A percentile compares a stretch with the other conserved stretches of the same genome.
Conservation (phyloP, 1,139 yeast species). For the Kluyveromyces sp. region DNA sequence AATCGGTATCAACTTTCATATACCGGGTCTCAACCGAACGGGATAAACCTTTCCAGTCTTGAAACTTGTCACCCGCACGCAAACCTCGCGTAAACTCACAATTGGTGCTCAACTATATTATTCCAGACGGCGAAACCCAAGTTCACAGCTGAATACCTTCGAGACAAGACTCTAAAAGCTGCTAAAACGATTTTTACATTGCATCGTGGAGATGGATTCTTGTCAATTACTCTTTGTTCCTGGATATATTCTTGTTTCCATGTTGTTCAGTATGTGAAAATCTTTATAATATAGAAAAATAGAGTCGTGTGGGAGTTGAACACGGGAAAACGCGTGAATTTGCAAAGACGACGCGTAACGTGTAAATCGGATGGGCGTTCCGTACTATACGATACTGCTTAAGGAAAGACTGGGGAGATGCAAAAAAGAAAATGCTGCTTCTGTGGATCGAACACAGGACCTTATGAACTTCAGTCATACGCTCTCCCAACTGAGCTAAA, state of each 20-base stretch:
- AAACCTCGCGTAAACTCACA: not conserved
- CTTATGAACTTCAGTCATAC: slow-evolving; percentile 46
- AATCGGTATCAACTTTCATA: no score
- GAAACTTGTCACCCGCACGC: not conserved
- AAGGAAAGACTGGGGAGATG: not conserved
- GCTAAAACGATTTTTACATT: not conserved
- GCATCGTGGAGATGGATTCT: not conserved
- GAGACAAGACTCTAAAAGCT: no score
- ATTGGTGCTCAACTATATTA: not conserved
- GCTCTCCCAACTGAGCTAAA: slow-evolving; percentile 30
- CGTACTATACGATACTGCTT: no score
- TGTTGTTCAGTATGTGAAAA: not conserved
- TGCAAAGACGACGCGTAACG: slow-evolving; percentile 1
- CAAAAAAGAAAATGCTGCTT: slow-evolving; percentile 50
- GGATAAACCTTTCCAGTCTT: not conserved
- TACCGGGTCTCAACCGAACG: no score
- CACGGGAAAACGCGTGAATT: not conserved
- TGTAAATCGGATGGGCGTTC: not conserved
- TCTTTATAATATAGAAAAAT: not conserved
- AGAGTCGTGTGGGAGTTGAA: not conserved
- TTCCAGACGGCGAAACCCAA: no score
- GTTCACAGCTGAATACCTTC: no score
- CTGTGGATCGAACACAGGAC: slow-evolving; percentile 95
- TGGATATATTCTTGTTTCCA: not conserved
- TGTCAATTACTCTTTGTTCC: not conserved